Evolutionary conservation across 805 yeast species (phyloP).

Genomic region (Scheffersomyces amazonensis): DNA sequence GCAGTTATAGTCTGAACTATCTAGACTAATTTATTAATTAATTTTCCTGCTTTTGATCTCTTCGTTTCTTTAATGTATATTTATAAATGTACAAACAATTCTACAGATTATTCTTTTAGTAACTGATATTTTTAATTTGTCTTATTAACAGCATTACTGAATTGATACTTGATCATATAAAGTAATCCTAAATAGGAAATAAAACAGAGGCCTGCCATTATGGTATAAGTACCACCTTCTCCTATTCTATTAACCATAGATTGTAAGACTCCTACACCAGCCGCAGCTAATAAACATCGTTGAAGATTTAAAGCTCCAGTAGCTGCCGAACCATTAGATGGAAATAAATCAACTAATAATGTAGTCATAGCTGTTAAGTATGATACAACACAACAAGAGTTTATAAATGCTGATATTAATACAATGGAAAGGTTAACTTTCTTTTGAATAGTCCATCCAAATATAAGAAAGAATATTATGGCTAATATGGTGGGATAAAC

Average conservation of each 20-base stretch:
- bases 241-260: constrained; percentile 55
- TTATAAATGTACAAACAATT: background rate
- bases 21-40: no score
- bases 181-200: background rate
- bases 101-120: background rate
- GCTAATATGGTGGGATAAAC: constrained; percentile 40
- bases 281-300: constrained; percentile 67
- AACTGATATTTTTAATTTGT: no score
- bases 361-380: constrained; percentile 57
- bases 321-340: constrained; percentile 65
- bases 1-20: no score
- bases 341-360: constrained; percentile 67
- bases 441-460: constrained; percentile 67
- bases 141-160: no score
- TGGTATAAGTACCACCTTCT: constrained; percentile 72
- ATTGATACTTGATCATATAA: background rate
- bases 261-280: constrained; percentile 61
- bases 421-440: constrained; percentile 49
- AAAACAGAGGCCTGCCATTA: constrained; percentile 51
- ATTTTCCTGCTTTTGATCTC: no score
- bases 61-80: no score
- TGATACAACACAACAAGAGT: constrained; percentile 53
- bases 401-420: constrained; percentile 51
- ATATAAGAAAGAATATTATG: constrained; percentile 43
- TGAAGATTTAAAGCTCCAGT: constrained; percentile 66